Evolutionary conservation across 2,329 filamentous ascomycete genomes (phyloP), one percentile per base, ranked within the genome.

Genomic region (Clonostachys sp.): DNA sequence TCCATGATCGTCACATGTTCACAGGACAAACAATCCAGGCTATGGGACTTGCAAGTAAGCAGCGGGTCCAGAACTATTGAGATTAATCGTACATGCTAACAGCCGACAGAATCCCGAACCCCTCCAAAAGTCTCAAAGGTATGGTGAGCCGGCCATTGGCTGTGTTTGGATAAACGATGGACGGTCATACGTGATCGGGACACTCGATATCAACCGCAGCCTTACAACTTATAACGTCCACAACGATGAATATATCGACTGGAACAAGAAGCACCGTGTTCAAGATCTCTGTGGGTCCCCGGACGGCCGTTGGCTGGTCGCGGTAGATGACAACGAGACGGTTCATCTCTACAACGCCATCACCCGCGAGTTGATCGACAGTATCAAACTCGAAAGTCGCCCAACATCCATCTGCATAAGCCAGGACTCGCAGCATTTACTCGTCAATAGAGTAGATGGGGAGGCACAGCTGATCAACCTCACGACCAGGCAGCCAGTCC

Each of bases 101-200:
- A 45, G 12, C 16, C 24, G 50, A 3, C 38, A 90, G 82, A 81
- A 78, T 6, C 88, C 88, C 1, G 68, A 71, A 38, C 72, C 83
- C 41, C 71, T 89, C 39, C 76, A 81, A 47, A 80, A 75, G 9
- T 75, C 92, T 14, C 77, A 82, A 45, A 78, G 83, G 43, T 91
- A 94, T 57, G 77, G 79, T n/a, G 86, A 96, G 57, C 88, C 91
- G 0, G 89, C 95, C 36, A 95, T 89, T 42, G 85, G 87, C 48
- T 95, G 91, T 50, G 87, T 89, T n/a, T 99, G 94, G 92, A 79
- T 87, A 6, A 79, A 84, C 1, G 87, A 95, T 59, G 86, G 86
- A 40, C 72, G 82, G 51, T 83, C 81, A 0, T 91, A 97, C 56
- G 80, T 96, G 40, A 84, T 91, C 2, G 89, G 87, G 5, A 86